phyloP scores from a whole-genome alignment of 2,329 filamentous ascomycete genomes.

The Colletotrichum limetticola region DNA sequence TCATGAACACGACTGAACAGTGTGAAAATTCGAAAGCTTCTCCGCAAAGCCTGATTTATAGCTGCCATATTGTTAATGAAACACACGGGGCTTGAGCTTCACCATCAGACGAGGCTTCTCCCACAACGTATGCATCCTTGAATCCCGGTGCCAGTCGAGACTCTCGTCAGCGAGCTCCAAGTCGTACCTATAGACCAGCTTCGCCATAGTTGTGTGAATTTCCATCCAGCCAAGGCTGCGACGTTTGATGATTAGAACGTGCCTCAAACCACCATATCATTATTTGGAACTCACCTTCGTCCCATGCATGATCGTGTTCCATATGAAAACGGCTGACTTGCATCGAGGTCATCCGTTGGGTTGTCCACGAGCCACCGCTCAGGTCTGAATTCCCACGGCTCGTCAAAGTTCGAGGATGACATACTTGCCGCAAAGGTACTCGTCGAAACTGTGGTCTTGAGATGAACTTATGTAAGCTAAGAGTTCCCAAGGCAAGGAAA shows the following conservation, averaged over 20 bases:
- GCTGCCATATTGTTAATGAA: too few relatives aligned
- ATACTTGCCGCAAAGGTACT: constrained; percentile 1
- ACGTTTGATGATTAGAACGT: neutral
- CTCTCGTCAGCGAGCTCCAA: neutral
- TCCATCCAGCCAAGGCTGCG: neutral
- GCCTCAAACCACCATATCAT: neutral
- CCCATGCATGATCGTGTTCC: neutral
- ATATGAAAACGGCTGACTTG: constrained; percentile 10
- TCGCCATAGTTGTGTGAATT: neutral
- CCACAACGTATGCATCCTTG: constrained; percentile 2
- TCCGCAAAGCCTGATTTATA: too few relatives aligned
- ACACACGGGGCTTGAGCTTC: neutral
- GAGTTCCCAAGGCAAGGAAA: too few relatives aligned
- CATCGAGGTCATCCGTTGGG: neutral
- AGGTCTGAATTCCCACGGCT: neutral
- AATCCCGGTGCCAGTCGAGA: neutral
- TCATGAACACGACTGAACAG: too few relatives aligned
- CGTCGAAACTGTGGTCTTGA: neutral
- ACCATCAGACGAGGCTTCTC: neutral
- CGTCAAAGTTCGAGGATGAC: neutral
- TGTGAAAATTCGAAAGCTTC: too few relatives aligned
- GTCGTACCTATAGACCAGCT: neutral
- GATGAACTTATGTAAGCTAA: neutral
- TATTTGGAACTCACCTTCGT: neutral
- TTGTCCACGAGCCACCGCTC: neutral